phyloP scores from a whole-genome alignment of 139 green algal genomes.

The Diplosphaera chodatii region DNA sequence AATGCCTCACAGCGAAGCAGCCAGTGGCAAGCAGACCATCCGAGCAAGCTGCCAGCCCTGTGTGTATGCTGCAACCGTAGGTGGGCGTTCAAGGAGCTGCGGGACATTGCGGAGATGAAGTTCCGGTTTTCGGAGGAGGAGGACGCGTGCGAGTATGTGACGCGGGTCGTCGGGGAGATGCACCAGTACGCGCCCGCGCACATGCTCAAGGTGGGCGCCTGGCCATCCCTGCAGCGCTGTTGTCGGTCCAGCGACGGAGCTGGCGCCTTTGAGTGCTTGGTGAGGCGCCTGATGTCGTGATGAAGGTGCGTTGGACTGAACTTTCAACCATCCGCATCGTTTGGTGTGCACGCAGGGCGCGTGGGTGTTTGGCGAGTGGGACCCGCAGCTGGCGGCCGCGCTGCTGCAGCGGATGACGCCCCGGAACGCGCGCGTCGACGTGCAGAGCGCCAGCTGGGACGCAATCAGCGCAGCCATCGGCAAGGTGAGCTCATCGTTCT shows the following conservation, averaged over 20 bases:
- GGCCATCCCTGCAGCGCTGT: too few species aligned
- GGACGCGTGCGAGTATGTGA: constrained; percentile 43
- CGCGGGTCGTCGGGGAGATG: too few species aligned
- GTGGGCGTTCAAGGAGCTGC: constrained; percentile 88
- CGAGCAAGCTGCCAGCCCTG: too few species aligned
- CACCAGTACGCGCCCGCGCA: too few species aligned
- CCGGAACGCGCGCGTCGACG: constrained; percentile 48
- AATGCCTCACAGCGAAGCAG: too few species aligned
- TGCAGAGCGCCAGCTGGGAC: constrained; percentile 51
- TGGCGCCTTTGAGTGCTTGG: too few species aligned
- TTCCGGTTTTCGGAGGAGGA: constrained; percentile 79
- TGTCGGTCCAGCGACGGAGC: constrained; percentile 39
- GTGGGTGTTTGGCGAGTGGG: constrained; percentile 63
- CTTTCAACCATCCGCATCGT: too few species aligned
- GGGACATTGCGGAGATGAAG: constrained; percentile 61
- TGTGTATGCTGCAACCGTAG: constrained; percentile 44
- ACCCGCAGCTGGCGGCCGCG: constrained; percentile 42
- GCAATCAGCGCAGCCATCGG: constrained; percentile 3
- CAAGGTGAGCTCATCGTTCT: neutral
- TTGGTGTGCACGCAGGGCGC: constrained; percentile 7
- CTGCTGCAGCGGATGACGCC: constrained; percentile 42
- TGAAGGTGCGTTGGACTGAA: too few species aligned
- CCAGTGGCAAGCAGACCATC: too few species aligned
- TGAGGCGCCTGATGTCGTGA: constrained; percentile 30
- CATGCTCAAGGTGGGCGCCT: too few species aligned